These are phyloP conservation scores for Candida michaelii DNA, from an alignment of 805 yeast species.

Conservation along the genomic window DNA sequence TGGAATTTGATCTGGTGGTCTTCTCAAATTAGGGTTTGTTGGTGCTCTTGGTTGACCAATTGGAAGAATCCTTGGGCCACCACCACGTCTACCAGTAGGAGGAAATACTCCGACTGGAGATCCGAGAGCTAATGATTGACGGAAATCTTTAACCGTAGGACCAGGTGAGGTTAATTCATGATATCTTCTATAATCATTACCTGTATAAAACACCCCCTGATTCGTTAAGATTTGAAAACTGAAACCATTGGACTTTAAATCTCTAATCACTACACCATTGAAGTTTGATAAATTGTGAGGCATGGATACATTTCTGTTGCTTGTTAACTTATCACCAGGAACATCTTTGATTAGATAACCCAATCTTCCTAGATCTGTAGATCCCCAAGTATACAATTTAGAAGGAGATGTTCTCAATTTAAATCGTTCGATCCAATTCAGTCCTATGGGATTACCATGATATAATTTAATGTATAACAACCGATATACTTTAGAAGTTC, in stretches of 20 bases:
- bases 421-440: slow-evolving; percentile 54
- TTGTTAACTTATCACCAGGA: slow-evolving; percentile 21
- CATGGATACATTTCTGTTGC: slow-evolving; percentile 29
- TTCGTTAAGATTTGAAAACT: slow-evolving; percentile 58
- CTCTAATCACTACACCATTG: slow-evolving; percentile 35
- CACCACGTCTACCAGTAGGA: slow-evolving; percentile 1
- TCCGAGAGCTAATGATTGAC: slow-evolving; percentile 1
- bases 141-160: slow-evolving; percentile 18
- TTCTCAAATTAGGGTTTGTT: slow-evolving; percentile 22
- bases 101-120: slow-evolving; percentile 7
- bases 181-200: slow-evolving; percentile 27
- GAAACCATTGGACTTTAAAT: slow-evolving; percentile 64
- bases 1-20: slow-evolving; percentile 23
- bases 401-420: slow-evolving; percentile 35
- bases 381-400: slow-evolving; percentile 53
- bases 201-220: slow-evolving; percentile 59
- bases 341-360: slow-evolving; percentile 39
- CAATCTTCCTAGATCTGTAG: slow-evolving; percentile 42
- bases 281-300: slow-evolving; percentile 42
- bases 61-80: slow-evolving; percentile 6
- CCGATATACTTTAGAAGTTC: slow-evolving; percentile 20
- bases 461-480: slow-evolving; percentile 44
- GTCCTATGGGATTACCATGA: slow-evolving; percentile 38
- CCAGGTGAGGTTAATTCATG: slow-evolving; percentile 27
- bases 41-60: slow-evolving; percentile 3